Base-by-base conservation (phyloP, 148 eudicot species). In the Fallopia convolvulus region DNA sequence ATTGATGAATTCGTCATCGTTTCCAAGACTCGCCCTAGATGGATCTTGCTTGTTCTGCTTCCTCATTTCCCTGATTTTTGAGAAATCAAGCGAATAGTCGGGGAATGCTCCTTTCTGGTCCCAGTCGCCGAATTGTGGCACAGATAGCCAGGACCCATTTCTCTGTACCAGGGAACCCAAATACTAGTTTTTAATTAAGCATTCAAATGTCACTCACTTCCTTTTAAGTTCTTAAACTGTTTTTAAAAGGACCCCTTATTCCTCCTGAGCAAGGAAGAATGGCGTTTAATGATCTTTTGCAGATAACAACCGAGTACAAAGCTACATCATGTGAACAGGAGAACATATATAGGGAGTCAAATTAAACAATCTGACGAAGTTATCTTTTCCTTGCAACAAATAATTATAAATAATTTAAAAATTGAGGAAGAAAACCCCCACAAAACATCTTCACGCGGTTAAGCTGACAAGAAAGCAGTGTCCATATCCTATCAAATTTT, bases 121-220 rank as follows among this genome's bases (percentile, higher is more conserved):
- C 98, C 98, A 94, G 56, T 94, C 98, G 70, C 98, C 98, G 77
- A 94, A 91, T 82, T 94, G 97, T 55, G 98, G 98, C 83, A 94
- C 98, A 44, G 97, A 94, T 83, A 94, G 73, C 98, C 98, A 94
- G 32, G 97, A 80, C 47, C 83, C 81, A 82, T 81, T 88, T 58
- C 76, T 92, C 98, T 94, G 83, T 75, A 78, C 33, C 65, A 55
- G 32, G 32, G 44, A 47, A 74, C 55, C 18, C 15, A 4, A 12
- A 13, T 15, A 13, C 13, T 50, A 11, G 15, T 50, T 15, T 15
- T 33, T 33, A 33, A 33, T n/a, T n/a, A 42, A 6, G 46, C 46
- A 42, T 42, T 42, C 10, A 42, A 8, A 6, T 42, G 46, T 42
- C 46, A 42, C 7, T 42, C 46, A 42, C 7, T 42, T 42, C 46